These are phyloP conservation scores for Pseudonitzschia delicatissima DNA, from an alignment of 108 stramenopile species.

Conservation along the genomic window DNA sequence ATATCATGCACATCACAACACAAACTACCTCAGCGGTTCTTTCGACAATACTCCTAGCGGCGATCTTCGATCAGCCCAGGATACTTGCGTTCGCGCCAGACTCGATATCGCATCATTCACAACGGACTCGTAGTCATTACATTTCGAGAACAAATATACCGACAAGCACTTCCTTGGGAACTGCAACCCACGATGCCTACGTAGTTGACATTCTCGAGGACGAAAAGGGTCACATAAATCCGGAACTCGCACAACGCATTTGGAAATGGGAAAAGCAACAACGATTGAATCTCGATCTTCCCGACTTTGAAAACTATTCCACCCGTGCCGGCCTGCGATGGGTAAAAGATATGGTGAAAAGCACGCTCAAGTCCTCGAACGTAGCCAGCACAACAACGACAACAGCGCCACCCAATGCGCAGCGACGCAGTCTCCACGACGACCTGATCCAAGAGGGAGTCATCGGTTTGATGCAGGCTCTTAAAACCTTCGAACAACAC, in stretches of 20 bases:
- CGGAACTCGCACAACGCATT: constrained; percentile 53
- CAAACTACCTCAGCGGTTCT: neutral
- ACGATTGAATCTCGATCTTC: constrained; percentile 32
- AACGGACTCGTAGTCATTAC: neutral
- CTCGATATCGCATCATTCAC: neutral
- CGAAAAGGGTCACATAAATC: constrained; percentile 55
- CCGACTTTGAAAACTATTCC: constrained; percentile 37
- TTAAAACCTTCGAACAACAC: constrained; percentile 35
- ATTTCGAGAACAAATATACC: neutral
- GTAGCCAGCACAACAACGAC: constrained; percentile 8
- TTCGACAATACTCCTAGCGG: neutral
- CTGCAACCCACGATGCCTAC: neutral
- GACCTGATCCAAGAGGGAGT: constrained; percentile 71
- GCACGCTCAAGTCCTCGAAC: neutral
- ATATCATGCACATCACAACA: neutral
- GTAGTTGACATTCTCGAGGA: constrained; percentile 51
- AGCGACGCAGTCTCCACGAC: constrained; percentile 8
- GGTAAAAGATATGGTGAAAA: constrained; percentile 42
- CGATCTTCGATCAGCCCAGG: neutral
- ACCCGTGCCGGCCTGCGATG: constrained; percentile 59
- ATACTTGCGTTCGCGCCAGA: neutral
- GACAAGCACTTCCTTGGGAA: neutral
- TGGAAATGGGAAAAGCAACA: constrained; percentile 62
- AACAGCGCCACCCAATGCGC: constrained; percentile 4
- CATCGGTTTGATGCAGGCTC: constrained; percentile 52